Evolutionary conservation across 306 rosid genomes (phyloP), one percentile per base, ranked within the genome.

Genomic region (Medicago truncatula): DNA sequence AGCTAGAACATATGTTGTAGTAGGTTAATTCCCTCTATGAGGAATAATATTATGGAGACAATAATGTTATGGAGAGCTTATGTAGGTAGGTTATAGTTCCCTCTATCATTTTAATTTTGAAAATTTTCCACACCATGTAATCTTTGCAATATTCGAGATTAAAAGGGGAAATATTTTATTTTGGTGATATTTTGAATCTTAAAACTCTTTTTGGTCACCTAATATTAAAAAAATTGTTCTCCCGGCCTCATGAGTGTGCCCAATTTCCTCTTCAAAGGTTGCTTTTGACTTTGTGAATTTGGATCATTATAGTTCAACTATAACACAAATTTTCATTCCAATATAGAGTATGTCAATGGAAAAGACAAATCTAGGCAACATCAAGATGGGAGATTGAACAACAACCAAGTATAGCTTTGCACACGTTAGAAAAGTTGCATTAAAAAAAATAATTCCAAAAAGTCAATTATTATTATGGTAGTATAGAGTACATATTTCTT

Each of bases 211-310:
- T 89, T 77, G 87, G 90, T 85, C 85, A 91, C 89, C 90, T 58
- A 85, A 85, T 83, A 67, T 70, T 79, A 36, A 61, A 53, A 67
- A 57, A 60, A 50, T 68, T 57, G 76, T 81, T 79, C 41, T 71
- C 46, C n/a, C n/a, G n/a, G n/a, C n/a, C 46, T 76, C 76, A 60
- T 58, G 17, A 75, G 25, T 61, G 70, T 23, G 34, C 31, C 47
- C 1, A 76, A 74, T 78, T 65, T 84, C 73, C 75, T 70, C 78
- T 86, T 81, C 85, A 76, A 78, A 84, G 74, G 71, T 71, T 49
- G 57, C 85, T 89, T 87, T 91, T 85, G 97, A 91, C 92, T 75
- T 78, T 53, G 50, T 80, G 74, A 73, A 82, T 53, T 74, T 64
- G 81, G 82, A 72, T 78, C 81, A 20, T 83, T 77, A 28, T 67